These are phyloP conservation scores for Citrus maxima DNA, from an alignment of 345 rosid genomes.

Conservation along the genomic window DNA sequence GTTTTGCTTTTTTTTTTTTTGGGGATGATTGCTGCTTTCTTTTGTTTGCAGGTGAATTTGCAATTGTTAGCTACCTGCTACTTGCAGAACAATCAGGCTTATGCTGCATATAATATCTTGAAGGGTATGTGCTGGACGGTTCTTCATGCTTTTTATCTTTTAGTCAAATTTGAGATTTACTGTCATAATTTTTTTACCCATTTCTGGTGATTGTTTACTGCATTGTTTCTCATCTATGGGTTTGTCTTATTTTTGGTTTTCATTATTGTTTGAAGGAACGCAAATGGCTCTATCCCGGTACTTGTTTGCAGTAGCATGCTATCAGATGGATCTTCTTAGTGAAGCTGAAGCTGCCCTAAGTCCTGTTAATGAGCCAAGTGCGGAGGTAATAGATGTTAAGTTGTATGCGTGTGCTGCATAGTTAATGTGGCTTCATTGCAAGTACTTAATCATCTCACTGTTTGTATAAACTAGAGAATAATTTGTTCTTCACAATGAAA, in stretches of 20 bases:
- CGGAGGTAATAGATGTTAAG: conserved; percentile 54
- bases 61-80: conserved; percentile 84
- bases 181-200: background rate
- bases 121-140: conserved; percentile 50
- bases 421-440: background rate
- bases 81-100: conserved; percentile 90
- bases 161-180: background rate
- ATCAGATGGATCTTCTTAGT: conserved; percentile 89
- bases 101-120: conserved; percentile 79
- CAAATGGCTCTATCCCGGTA: conserved; percentile 94
- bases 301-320: conserved; percentile 96
- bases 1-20: background rate
- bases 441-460: background rate
- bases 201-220: background rate
- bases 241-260: conserved; percentile 10
- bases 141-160: conserved; percentile 7
- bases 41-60: conserved; percentile 58
- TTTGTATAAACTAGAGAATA: background rate
- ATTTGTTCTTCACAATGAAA: background rate
- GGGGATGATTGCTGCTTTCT: background rate
- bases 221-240: conserved; percentile 18
- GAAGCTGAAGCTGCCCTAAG: conserved; percentile 92
- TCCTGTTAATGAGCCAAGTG: conserved; percentile 74
- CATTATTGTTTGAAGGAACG: conserved; percentile 57
- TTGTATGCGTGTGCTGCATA: background rate